These are phyloP conservation scores for Sphagnum magellanicum DNA, from an alignment of 228 moss, liverwort and hornwort species.

Conservation along the genomic window DNA sequence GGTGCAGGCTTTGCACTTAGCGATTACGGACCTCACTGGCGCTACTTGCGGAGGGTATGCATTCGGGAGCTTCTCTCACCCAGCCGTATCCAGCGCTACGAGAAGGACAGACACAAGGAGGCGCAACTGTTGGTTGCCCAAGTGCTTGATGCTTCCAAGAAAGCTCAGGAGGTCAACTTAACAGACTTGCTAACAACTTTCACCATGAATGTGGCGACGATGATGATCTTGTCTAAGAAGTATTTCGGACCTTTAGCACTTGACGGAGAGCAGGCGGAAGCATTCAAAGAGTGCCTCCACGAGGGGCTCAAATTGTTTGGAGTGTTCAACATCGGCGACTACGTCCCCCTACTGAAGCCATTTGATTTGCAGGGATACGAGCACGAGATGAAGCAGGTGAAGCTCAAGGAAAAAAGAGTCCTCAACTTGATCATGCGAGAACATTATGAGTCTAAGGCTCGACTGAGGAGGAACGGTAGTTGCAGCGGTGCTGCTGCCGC, in stretches of 20 bases:
- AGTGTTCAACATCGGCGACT: constrained; percentile 4
- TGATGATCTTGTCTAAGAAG: constrained; percentile 2
- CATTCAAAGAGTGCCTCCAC: neutral
- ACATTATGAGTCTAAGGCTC: neutral
- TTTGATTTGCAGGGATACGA: constrained; percentile 3
- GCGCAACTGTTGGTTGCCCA: neutral
- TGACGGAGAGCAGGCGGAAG: neutral
- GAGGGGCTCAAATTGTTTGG: constrained; percentile 1
- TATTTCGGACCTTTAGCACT: neutral
- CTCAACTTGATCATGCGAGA: neutral
- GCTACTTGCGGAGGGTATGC: constrained; percentile 1
- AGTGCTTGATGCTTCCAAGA: neutral
- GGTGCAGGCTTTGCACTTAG: neutral
- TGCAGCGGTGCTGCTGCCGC: too few species aligned
- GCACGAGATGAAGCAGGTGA: neutral
- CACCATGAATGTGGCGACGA: constrained; percentile 2
- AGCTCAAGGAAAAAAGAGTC: too few species aligned
- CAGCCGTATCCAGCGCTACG: constrained; percentile 3
- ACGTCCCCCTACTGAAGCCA: neutral
- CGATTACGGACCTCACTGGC: neutral
- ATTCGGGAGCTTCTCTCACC: constrained; percentile 2
- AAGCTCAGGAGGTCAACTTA: neutral
- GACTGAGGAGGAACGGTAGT: neutral
- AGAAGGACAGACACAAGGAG: neutral
- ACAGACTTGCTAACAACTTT: neutral